Evolutionary conservation across 2,329 filamentous ascomycete genomes (phyloP).

Genomic region (Lasiodiplodia sp.): DNA sequence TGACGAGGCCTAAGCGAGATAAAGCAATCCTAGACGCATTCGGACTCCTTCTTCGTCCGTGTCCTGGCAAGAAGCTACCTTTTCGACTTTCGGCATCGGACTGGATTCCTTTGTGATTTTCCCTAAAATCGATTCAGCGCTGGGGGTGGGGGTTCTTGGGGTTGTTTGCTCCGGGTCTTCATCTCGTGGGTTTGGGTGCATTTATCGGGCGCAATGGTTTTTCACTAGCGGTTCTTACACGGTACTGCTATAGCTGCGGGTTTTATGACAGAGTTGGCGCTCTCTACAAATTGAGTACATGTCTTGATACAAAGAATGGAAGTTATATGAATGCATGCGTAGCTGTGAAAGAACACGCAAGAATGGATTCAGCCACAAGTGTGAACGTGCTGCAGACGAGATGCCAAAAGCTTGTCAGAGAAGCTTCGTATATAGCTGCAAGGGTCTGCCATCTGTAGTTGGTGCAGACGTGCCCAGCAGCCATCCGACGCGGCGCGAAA

Average conservation of each 20-base stretch:
- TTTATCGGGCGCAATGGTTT: slow-evolving; percentile 22
- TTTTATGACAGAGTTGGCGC: slow-evolving; percentile 4
- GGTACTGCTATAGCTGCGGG: not conserved
- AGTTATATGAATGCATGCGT: not conserved
- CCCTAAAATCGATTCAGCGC: not conserved
- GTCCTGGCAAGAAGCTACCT: not conserved
- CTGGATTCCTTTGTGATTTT: not conserved
- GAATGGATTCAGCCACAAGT: not conserved
- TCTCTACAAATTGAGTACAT: slow-evolving; percentile 1
- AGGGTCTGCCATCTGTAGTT: not conserved
- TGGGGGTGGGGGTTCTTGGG: not conserved
- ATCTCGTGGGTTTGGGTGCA: slow-evolving; percentile 10
- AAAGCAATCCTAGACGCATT: slow-evolving; percentile 11
- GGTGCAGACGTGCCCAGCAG: not conserved
- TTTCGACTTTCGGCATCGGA: not conserved
- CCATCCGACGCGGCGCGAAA: slow-evolving; percentile 16
- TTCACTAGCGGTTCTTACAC: not conserved
- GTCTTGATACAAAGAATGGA: not conserved
- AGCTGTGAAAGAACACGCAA: slow-evolving; percentile 5
- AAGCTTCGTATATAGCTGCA: not conserved
- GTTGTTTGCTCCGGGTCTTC: not conserved
- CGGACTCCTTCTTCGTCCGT: slow-evolving; percentile 9
- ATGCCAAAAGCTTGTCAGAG: not conserved
- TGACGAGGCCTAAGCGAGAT: slow-evolving; percentile 62
- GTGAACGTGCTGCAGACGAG: not conserved